These are phyloP conservation scores for Botryotinia globosa DNA, from an alignment of 2,329 filamentous ascomycete species.

Conservation along the genomic window DNA sequence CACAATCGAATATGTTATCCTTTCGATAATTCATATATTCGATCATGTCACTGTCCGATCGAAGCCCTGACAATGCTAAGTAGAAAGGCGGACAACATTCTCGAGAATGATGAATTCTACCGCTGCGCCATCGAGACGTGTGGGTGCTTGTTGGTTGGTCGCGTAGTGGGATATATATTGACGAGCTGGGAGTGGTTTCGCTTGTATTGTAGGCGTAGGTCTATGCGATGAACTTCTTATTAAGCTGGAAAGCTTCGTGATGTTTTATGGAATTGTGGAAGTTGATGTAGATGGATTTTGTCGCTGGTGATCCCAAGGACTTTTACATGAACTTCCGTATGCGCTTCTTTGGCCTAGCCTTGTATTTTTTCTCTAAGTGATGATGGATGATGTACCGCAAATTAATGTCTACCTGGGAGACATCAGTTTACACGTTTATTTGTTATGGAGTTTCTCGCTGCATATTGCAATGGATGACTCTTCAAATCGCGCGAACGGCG, in stretches of 20 bases:
- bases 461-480: not conserved
- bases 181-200: not conserved
- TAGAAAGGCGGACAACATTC: not conserved
- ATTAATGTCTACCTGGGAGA: not conserved
- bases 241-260: not conserved
- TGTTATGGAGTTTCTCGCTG: not conserved
- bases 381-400: not conserved
- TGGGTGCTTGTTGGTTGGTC: not conserved
- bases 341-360: not conserved
- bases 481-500: not conserved
- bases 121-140: not conserved
- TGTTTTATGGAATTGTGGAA: not conserved
- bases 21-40: not conserved
- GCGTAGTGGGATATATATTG: not conserved
- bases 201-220: not conserved
- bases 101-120: slow-evolving; percentile 2
- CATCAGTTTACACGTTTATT: not conserved
- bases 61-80: slow-evolving; percentile 1
- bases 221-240: not conserved
- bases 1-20: not conserved
- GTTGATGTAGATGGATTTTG: not conserved
- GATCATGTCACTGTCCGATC: not conserved
- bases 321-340: not conserved
- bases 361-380: not conserved
- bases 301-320: not conserved